A percentile compares a stretch with the other conserved stretches of the same genome.
These are phyloP conservation scores for Vitis riparia DNA, from an alignment of 164 flowering plant species.

Conservation along the genomic window DNA sequence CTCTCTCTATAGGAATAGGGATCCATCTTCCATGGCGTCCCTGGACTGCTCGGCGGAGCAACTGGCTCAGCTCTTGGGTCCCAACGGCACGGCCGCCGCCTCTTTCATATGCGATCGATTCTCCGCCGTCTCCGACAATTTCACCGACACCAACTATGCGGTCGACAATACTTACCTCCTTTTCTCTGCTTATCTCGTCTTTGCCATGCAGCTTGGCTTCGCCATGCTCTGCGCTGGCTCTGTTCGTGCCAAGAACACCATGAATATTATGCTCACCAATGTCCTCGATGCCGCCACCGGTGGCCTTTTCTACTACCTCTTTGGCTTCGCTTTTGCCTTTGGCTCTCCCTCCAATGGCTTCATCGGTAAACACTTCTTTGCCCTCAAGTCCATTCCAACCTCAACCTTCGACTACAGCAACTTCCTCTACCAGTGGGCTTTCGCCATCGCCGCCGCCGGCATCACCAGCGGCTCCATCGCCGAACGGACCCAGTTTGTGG, in stretches of 20 bases:
- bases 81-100: conserved; percentile 38
- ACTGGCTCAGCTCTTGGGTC: conserved; percentile 30
- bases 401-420: conserved; percentile 35
- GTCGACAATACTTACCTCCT: conserved; percentile 57
- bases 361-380: conserved; percentile 60
- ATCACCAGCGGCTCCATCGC: conserved; percentile 81
- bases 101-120: conserved; percentile 38
- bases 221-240: conserved; percentile 61
- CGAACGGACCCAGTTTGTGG: conserved; percentile 76
- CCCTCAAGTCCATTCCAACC: conserved; percentile 41
- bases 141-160: conserved; percentile 39
- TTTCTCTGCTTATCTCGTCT: conserved; percentile 65
- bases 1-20: background rate
- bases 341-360: conserved; percentile 45
- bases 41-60: conserved; percentile 24
- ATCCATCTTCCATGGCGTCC: conserved; percentile 8
- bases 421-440: conserved; percentile 79
- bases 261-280: conserved; percentile 59
- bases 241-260: conserved; percentile 53
- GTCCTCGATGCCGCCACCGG: conserved; percentile 55
- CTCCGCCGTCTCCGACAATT: conserved; percentile 9
- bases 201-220: conserved; percentile 60
- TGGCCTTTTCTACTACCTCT: conserved; percentile 47
- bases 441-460: conserved; percentile 89
- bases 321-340: conserved; percentile 52